Evolutionary conservation across 768 basidiomycete genomes (phyloP).

Genomic region (Kwoniella sp.): DNA sequence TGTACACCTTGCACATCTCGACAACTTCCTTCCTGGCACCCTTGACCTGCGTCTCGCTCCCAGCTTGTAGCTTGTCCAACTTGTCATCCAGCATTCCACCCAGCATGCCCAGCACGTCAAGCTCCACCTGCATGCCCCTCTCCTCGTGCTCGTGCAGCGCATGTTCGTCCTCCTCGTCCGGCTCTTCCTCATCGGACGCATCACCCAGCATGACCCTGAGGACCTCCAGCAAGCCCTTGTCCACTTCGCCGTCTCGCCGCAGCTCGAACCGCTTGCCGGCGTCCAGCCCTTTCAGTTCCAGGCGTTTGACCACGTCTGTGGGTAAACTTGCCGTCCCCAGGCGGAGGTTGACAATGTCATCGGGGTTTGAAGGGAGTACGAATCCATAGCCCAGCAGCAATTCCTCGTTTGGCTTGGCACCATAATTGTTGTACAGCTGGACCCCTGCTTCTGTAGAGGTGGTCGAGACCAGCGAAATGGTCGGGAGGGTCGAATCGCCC

Average conservation of each 20-base stretch:
- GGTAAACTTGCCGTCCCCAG: conserved; percentile 56
- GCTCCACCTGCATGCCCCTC: conserved; percentile 56
- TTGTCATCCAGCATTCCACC: conserved; percentile 60
- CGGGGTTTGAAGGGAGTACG: conserved; percentile 68
- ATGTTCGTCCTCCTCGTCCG: conserved; percentile 41
- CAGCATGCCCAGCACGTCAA: conserved; percentile 65
- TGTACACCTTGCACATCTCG: conserved; percentile 64
- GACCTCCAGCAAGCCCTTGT: conserved; percentile 42
- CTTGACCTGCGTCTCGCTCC: background rate
- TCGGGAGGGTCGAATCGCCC: conserved; percentile 33
- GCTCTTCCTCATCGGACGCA: conserved; percentile 21
- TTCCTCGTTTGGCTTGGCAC: conserved; percentile 82
- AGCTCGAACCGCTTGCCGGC: conserved; percentile 52
- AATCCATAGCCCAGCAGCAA: conserved; percentile 91
- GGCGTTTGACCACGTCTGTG: conserved; percentile 11
- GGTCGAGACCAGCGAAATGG: conserved; percentile 64
- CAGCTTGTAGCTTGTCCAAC: conserved; percentile 27
- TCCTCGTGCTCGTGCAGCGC: conserved; percentile 36
- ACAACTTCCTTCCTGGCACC: conserved; percentile 59
- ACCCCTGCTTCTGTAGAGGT: conserved; percentile 51
- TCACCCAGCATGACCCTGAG: conserved; percentile 43
- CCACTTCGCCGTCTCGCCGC: conserved; percentile 36
- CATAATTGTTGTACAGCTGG: conserved; percentile 87
- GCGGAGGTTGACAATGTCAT: conserved; percentile 78
- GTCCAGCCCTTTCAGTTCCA: conserved; percentile 51